phyloP scores from a whole-genome alignment of 257 asterid species.

The Nicotiana knightiana region DNA sequence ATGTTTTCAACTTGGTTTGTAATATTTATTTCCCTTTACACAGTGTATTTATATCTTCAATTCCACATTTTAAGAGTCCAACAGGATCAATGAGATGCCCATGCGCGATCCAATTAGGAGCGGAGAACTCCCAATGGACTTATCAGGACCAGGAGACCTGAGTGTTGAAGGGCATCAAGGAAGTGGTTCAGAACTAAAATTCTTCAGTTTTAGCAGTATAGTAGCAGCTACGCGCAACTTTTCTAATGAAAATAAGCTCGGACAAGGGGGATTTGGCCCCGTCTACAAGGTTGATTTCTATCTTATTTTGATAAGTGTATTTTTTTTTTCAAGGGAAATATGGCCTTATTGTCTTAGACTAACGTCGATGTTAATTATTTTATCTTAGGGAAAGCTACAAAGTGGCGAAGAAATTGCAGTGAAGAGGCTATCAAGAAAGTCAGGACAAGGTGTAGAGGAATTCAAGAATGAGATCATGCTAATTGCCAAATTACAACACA shows the following conservation, averaged over 20 bases:
- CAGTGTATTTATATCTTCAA: neutral
- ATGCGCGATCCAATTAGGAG: constrained; percentile 21
- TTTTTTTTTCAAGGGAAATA: too few species aligned
- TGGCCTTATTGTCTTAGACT: neutral
- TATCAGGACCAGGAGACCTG: constrained; percentile 34
- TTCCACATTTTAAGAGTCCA: constrained; percentile 19
- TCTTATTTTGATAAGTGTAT: neutral
- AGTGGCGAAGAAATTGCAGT: constrained; percentile 66
- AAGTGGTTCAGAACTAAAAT: constrained; percentile 43
- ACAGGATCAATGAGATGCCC: constrained; percentile 14
- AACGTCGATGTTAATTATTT: neutral
- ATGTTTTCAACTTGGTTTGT: neutral
- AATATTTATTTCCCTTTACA: neutral
- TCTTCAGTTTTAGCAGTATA: constrained; percentile 45
- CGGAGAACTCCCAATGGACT: constrained; percentile 36
- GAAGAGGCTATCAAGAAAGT: constrained; percentile 70
- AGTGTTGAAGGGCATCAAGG: constrained; percentile 43
- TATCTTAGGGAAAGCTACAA: constrained; percentile 53
- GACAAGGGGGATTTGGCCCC: constrained; percentile 89
- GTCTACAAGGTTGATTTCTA: constrained; percentile 55
- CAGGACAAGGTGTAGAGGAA: constrained; percentile 83
- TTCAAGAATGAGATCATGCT: constrained; percentile 67
- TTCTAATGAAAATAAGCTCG: constrained; percentile 55
- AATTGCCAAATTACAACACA: constrained; percentile 75
- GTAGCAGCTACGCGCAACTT: constrained; percentile 69